phyloP scores from a whole-genome alignment of 192 early-diverging fungal species.

The Linnemannia exigua region DNA sequence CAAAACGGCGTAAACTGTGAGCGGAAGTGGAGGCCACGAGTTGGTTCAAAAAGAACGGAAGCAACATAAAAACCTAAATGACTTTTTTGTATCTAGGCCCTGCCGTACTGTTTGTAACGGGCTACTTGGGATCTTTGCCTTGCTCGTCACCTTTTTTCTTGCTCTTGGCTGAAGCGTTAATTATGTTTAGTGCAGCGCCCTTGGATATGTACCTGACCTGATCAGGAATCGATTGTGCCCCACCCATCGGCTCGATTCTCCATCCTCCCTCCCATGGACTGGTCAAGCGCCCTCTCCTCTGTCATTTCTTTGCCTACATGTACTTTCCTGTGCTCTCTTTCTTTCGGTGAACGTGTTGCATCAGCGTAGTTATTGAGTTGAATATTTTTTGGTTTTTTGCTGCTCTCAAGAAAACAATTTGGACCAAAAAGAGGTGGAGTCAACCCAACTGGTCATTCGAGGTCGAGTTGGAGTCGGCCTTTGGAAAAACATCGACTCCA shows the following conservation, averaged over 20 bases:
- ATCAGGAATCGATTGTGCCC: background rate
- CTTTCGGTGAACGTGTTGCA: background rate
- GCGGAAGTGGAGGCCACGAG: conserved; percentile 1
- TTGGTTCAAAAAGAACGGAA: background rate
- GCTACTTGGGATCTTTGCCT: too few species aligned
- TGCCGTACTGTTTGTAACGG: too few species aligned
- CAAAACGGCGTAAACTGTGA: conserved; percentile 5
- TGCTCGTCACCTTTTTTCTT: too few species aligned
- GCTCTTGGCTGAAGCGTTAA: background rate
- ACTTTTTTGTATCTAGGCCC: background rate
- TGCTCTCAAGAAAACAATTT: background rate
- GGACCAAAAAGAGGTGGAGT: background rate
- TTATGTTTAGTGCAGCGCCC: too few species aligned
- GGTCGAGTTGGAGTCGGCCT: background rate
- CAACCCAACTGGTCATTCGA: background rate
- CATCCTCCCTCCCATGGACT: background rate
- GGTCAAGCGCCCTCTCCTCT: background rate
- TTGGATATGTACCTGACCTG: background rate
- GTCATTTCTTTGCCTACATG: background rate
- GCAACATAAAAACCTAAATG: background rate
- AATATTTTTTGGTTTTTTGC: background rate
- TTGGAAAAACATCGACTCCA: background rate
- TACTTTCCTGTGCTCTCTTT: background rate
- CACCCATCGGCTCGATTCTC: background rate
- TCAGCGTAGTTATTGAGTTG: background rate